These are phyloP conservation scores for Celoporthe dispersa DNA, from an alignment of 2,329 filamentous ascomycete species.

Conservation along the genomic window DNA sequence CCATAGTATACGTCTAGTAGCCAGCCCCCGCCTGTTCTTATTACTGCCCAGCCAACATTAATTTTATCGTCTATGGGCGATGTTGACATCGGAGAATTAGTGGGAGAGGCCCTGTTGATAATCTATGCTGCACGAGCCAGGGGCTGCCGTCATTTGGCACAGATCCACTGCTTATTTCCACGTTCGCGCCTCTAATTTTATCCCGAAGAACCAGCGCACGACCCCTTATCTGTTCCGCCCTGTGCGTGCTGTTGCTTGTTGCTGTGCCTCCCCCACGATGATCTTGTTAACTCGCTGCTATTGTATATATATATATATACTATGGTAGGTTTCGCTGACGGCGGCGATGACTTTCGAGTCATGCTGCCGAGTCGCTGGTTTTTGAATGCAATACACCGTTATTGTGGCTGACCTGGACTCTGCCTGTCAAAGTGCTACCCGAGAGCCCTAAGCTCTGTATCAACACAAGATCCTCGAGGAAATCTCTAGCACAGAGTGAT, in stretches of 20 bases:
- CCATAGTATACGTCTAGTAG: not conserved
- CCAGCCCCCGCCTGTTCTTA: not conserved
- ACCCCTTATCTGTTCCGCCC: slow-evolving; percentile 15
- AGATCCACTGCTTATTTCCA: slow-evolving; percentile 30
- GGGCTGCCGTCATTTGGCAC: slow-evolving; percentile 26
- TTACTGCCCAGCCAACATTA: not conserved
- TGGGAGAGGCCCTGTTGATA: slow-evolving; percentile 13
- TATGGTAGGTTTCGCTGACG: not conserved
- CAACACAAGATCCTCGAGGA: no score
- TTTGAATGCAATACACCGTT: not conserved
- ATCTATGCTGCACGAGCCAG: slow-evolving; percentile 19
- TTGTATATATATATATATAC: not conserved
- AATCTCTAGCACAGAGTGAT: no score
- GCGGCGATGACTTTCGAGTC: not conserved
- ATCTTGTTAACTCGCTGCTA: not conserved
- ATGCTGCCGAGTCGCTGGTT: not conserved
- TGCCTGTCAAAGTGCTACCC: not conserved
- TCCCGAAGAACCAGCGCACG: slow-evolving; percentile 22
- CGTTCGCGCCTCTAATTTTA: slow-evolving; percentile 20
- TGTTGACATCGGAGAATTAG: not conserved
- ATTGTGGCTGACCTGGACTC: not conserved
- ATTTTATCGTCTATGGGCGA: not conserved
- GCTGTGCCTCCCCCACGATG: not conserved
- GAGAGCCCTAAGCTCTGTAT: no score
- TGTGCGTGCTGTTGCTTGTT: slow-evolving; percentile 7